Percentiles rank a stretch among this genome's conserved stretches.
These are phyloP conservation scores for Phytopythium vexans DNA, from an alignment of 352 stramenopile genomes.

Conservation along the genomic window DNA sequence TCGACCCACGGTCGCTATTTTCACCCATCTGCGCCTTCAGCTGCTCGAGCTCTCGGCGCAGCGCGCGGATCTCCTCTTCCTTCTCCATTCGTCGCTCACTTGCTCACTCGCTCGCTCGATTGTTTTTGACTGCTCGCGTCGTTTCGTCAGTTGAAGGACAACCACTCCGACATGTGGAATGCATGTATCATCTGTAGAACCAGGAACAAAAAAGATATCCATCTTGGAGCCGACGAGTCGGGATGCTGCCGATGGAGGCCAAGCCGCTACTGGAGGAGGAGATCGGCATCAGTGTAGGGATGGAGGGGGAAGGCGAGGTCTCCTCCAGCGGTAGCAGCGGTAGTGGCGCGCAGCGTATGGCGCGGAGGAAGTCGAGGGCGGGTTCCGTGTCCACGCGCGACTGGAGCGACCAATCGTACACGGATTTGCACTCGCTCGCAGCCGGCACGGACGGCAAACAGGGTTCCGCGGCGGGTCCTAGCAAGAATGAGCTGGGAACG, in stretches of 20 bases:
- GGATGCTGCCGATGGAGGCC: slow-evolving; percentile 30
- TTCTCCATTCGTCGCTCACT: no score
- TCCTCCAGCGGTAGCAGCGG: no score
- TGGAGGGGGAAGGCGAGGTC: neutral
- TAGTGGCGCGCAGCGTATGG: no score
- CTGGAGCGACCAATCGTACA: slow-evolving; percentile 25
- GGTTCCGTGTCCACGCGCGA: neutral
- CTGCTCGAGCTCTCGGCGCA: slow-evolving; percentile 51
- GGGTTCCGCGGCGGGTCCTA: slow-evolving; percentile 1
- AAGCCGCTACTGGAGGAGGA: slow-evolving; percentile 39
- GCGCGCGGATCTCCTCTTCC: slow-evolving; percentile 43
- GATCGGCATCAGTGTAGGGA: slow-evolving; percentile 13
- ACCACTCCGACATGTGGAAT: slow-evolving; percentile 5
- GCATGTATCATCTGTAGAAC: neutral
- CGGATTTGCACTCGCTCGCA: slow-evolving; percentile 34
- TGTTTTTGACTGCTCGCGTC: neutral
- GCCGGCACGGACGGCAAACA: slow-evolving; percentile 4
- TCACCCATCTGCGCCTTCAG: slow-evolving; percentile 41
- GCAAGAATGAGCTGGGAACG: slow-evolving; percentile 33
- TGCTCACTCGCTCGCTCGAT: no score
- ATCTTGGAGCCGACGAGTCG: neutral
- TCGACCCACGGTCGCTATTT: slow-evolving; percentile 9
- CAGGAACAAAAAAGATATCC: neutral
- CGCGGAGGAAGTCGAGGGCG: slow-evolving; percentile 3
- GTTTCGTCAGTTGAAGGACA: slow-evolving; percentile 2